phyloP scores from a whole-genome alignment of 73 alveolate species.

The Stentor coeruleus region DNA sequence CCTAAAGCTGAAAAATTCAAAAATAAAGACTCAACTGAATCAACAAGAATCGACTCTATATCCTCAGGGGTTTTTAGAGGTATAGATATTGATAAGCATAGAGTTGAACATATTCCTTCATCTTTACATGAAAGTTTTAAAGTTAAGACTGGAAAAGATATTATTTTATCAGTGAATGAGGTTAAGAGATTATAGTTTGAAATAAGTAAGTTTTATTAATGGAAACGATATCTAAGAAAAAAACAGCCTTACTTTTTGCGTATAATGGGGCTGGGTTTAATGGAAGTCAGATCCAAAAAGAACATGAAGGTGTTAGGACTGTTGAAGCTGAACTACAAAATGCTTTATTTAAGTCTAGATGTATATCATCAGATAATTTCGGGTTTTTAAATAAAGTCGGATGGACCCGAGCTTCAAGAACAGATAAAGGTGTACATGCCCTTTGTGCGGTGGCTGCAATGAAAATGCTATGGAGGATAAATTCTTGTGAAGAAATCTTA shows the following conservation, averaged over 20 bases:
- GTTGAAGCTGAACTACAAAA: slow-evolving; percentile 22
- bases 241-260: slow-evolving; percentile 31
- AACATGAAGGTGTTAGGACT: slow-evolving; percentile 5
- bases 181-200: no score
- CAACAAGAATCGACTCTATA: background rate
- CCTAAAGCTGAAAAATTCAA: background rate
- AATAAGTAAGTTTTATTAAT: no score
- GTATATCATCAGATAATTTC: slow-evolving; percentile 45
- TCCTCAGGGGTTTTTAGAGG: slow-evolving; percentile 10
- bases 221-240: slow-evolving; percentile 90
- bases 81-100: slow-evolving; percentile 17
- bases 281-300: background rate
- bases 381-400: slow-evolving; percentile 66
- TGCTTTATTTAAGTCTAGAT: background rate
- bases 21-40: background rate
- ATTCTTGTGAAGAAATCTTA: slow-evolving; percentile 44
- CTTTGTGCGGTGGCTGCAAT: slow-evolving; percentile 67
- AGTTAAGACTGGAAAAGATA: background rate
- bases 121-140: slow-evolving; percentile 13
- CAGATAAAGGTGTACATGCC: slow-evolving; percentile 89
- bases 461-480: slow-evolving; percentile 40
- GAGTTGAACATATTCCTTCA: slow-evolving; percentile 5
- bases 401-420: slow-evolving; percentile 85
- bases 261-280: slow-evolving; percentile 27
- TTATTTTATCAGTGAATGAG: no score